These are phyloP conservation scores for Saccharomyces hybrid DNA, from an alignment of 1,139 yeast genomes.

Conservation along the genomic window DNA sequence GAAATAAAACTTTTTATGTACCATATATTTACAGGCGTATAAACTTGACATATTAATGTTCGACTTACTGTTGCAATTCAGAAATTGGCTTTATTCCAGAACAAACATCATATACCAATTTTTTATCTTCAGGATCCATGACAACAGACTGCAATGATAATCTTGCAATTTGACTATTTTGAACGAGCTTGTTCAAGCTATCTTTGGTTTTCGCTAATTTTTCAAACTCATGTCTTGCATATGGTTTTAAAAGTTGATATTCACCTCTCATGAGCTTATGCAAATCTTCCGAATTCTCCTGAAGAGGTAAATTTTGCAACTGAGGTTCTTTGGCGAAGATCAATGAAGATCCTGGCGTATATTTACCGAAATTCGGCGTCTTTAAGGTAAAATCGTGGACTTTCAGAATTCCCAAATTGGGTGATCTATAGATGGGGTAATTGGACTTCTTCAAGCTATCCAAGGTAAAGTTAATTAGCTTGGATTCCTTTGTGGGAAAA, in stretches of 20 bases:
- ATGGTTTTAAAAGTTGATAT: slow-evolving; percentile 12
- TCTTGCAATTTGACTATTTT: slow-evolving; percentile 20
- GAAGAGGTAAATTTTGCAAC: slow-evolving; percentile 15
- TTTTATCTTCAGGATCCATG: slow-evolving; percentile 12
- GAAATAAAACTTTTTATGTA: not conserved
- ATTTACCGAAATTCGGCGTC: slow-evolving; percentile 19
- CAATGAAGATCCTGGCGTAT: slow-evolving; percentile 16
- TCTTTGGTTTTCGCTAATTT: slow-evolving; percentile 15
- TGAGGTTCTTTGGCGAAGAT: slow-evolving; percentile 20
- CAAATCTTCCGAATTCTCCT: slow-evolving; percentile 12
- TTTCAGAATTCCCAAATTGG: slow-evolving; percentile 15
- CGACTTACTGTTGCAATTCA: slow-evolving; percentile 12
- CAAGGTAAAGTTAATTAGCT: slow-evolving; percentile 17
- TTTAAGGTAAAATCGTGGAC: slow-evolving; percentile 9
- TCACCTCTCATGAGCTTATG: slow-evolving; percentile 17
- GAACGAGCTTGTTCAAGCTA: slow-evolving; percentile 13
- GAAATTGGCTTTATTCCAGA: slow-evolving; percentile 28
- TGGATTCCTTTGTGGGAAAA: slow-evolving; percentile 8
- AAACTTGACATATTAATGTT: not conserved
- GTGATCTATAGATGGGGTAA: slow-evolving; percentile 21
- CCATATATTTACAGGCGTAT: slow-evolving; percentile 11
- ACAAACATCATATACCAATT: slow-evolving; percentile 24
- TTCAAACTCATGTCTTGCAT: slow-evolving; percentile 11
- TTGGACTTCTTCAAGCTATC: slow-evolving; percentile 16
- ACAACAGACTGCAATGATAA: slow-evolving; percentile 17